Conservation (phyloP, 371 early-diverging fungal genomes). For the Mortierella sp. region DNA sequence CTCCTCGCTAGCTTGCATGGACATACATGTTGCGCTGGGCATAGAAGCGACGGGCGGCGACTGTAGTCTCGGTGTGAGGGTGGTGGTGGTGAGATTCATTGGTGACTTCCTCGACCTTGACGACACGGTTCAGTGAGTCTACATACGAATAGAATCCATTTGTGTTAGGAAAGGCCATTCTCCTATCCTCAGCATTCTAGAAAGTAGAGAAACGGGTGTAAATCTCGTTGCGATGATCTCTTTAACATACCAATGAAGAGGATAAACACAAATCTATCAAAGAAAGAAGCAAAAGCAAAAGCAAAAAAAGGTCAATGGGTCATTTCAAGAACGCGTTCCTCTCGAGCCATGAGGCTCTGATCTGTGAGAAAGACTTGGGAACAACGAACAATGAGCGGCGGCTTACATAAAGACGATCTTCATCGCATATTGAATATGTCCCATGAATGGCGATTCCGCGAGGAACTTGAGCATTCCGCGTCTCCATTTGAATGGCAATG, state of each 20-base stretch:
- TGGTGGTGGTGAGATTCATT: slow-evolving; percentile 56
- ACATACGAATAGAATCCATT: not conserved
- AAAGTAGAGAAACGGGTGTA: too few relatives aligned
- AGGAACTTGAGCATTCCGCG: slow-evolving; percentile 63
- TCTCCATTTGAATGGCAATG: slow-evolving; percentile 70
- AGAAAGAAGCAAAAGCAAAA: slow-evolving; percentile 9
- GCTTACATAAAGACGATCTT: slow-evolving; percentile 73
- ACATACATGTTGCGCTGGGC: slow-evolving; percentile 89
- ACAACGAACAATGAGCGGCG: not conserved
- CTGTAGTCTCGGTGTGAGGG: slow-evolving; percentile 60
- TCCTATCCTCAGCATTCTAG: too few relatives aligned
- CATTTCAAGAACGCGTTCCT: not conserved
- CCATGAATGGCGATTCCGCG: slow-evolving; percentile 61
- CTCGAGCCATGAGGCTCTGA: not conserved
- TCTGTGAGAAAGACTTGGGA: not conserved
- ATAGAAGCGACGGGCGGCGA: slow-evolving; percentile 82
- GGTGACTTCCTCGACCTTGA: slow-evolving; percentile 62
- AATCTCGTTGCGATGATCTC: too few relatives aligned
- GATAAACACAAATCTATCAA: slow-evolving; percentile 69
- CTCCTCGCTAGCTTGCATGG: not conserved
- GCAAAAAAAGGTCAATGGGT: not conserved
- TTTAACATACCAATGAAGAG: slow-evolving; percentile 66
- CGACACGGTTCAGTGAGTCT: slow-evolving; percentile 80
- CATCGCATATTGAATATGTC: slow-evolving; percentile 59
- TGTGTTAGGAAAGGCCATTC: not conserved